These are phyloP conservation scores for Rosa chinensis DNA, from an alignment of 306 rosid species.

Conservation along the genomic window DNA sequence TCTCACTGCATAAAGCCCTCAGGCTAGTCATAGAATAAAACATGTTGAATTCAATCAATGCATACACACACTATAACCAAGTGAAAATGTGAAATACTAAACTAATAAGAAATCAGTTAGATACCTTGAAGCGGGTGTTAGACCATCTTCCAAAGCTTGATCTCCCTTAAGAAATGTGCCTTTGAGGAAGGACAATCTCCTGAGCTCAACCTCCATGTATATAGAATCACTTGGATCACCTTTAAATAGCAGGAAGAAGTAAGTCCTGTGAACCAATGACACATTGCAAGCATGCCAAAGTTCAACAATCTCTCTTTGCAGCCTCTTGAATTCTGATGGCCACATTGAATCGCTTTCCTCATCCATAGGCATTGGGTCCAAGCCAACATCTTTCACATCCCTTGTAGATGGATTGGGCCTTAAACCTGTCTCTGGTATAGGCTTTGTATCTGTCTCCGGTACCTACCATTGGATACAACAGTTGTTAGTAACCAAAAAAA, in stretches of 20 bases:
- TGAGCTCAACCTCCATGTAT: constrained; percentile 84
- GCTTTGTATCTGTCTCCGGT: neutral
- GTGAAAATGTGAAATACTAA: neutral
- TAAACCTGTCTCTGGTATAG: constrained; percentile 28
- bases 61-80: neutral
- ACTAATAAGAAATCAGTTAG: neutral
- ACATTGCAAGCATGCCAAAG: constrained; percentile 85
- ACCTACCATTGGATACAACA: constrained; percentile 42
- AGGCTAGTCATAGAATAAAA: constrained; percentile 34
- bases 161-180: constrained; percentile 55
- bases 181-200: constrained; percentile 74
- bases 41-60: constrained; percentile 3
- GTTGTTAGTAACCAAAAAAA: neutral
- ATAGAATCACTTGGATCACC: constrained; percentile 82
- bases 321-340: constrained; percentile 75
- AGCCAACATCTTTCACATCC: constrained; percentile 64
- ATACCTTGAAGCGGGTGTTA: constrained; percentile 66
- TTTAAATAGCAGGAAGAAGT: constrained; percentile 78
- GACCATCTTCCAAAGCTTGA: constrained; percentile 60
- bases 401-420: constrained; percentile 27
- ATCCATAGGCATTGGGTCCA: constrained; percentile 66
- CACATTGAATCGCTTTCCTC: constrained; percentile 57
- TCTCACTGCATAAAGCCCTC: constrained; percentile 64
- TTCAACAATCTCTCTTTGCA: constrained; percentile 72
- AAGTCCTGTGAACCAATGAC: constrained; percentile 92